Conservation (phyloP, 768 basidiomycete genomes). For the Cyclocybe cylindracea region DNA sequence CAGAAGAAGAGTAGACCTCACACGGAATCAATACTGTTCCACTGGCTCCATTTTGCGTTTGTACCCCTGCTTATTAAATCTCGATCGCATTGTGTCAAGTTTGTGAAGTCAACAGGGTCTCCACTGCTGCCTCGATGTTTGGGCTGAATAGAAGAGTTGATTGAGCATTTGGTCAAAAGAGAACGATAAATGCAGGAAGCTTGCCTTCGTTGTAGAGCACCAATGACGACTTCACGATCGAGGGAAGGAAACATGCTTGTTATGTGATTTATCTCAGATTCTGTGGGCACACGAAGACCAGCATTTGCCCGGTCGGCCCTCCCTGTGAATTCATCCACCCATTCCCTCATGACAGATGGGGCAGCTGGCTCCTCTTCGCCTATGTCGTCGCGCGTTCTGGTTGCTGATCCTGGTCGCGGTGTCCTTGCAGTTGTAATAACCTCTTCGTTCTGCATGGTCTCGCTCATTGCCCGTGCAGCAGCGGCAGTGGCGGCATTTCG, state of each 20-base stretch:
- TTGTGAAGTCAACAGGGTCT: slow-evolving; percentile 66
- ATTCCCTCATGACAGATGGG: slow-evolving; percentile 68
- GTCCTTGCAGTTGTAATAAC: slow-evolving; percentile 62
- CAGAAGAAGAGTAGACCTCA: slow-evolving; percentile 33
- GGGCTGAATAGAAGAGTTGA: slow-evolving; percentile 42
- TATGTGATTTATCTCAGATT: slow-evolving; percentile 74
- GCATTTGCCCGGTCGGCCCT: slow-evolving; percentile 50
- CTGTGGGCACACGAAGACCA: slow-evolving; percentile 69
- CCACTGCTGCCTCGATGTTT: slow-evolving; percentile 81
- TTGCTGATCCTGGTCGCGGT: slow-evolving; percentile 17
- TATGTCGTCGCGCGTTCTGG: slow-evolving; percentile 9
- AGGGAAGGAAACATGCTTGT: slow-evolving; percentile 84
- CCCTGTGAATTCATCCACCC: slow-evolving; percentile 81
- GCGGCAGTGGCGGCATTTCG: slow-evolving; percentile 5
- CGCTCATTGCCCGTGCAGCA: slow-evolving; percentile 19
- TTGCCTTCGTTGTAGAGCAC: slow-evolving; percentile 82
- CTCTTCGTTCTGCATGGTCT: slow-evolving; percentile 48
- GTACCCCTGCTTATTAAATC: background rate
- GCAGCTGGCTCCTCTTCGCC: slow-evolving; percentile 19
- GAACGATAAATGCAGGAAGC: slow-evolving; percentile 19
- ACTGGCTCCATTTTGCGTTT: background rate
- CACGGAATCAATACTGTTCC: background rate
- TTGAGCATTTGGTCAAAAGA: slow-evolving; percentile 1
- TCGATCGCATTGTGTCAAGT: slow-evolving; percentile 16
- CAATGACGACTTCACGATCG: slow-evolving; percentile 69